These are phyloP conservation scores for Trichocladium antarcticum DNA, from an alignment of 495 filamentous ascomycete species.

Conservation along the genomic window DNA sequence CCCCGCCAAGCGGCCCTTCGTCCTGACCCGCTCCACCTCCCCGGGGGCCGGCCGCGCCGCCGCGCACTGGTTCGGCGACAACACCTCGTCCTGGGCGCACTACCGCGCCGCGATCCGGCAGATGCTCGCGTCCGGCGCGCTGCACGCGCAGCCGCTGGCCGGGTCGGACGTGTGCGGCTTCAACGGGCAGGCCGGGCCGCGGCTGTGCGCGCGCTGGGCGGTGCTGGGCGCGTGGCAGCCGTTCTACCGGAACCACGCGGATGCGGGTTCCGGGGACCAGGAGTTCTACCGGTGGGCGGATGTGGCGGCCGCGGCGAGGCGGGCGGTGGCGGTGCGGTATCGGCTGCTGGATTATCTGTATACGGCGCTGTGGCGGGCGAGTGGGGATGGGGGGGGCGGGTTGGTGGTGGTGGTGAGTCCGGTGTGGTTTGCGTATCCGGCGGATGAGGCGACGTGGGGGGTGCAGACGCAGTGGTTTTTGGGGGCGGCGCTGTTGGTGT, in stretches of 20 bases:
- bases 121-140: slow-evolving; percentile 59
- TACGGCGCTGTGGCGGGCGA: slow-evolving; percentile 53
- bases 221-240: slow-evolving; percentile 66
- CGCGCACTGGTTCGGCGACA: slow-evolving; percentile 88
- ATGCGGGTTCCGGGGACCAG: slow-evolving; percentile 42
- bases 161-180: slow-evolving; percentile 81
- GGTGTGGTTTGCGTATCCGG: slow-evolving; percentile 59
- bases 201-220: slow-evolving; percentile 76
- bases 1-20: slow-evolving; percentile 53
- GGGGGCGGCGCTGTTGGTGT: slow-evolving; percentile 56
- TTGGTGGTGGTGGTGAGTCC: slow-evolving; percentile 54
- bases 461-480: slow-evolving; percentile 64
- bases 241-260: slow-evolving; percentile 78
- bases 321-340: slow-evolving; percentile 64
- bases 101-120: slow-evolving; percentile 61
- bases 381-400: slow-evolving; percentile 46
- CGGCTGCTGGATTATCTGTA: slow-evolving; percentile 71
- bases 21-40: slow-evolving; percentile 51
- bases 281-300: slow-evolving; percentile 68
- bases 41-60: slow-evolving; percentile 58
- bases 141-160: slow-evolving; percentile 77
- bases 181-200: slow-evolving; percentile 53
- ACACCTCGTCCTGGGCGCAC: slow-evolving; percentile 59
- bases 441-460: slow-evolving; percentile 47
- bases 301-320: slow-evolving; percentile 53